Base-by-base conservation (phyloP, 2,329 filamentous ascomycete species). In the Cytospora mali region DNA sequence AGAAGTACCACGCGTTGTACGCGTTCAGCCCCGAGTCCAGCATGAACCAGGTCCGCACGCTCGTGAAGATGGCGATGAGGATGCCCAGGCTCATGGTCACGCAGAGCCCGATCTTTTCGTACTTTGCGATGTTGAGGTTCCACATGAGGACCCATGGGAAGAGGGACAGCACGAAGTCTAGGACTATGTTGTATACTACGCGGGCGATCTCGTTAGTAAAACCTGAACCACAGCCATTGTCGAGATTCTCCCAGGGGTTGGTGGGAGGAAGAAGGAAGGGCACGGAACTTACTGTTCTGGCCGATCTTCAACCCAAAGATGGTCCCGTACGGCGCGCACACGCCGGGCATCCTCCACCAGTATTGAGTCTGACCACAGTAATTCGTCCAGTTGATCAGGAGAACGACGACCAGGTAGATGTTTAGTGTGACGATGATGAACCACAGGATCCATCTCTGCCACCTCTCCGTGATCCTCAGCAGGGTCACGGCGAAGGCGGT, bases 121-220 rank as follows among this genome's bases (percentile, higher is more conserved):
- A 73, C 46, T 69, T 74, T 31, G 75, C 74, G 77, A 84, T 82
- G 63, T 80, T 78, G 57, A 84, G 66, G 7, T 74, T 75, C 71
- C 78, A 79, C 1, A 78, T 80, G 33, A 84, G 76, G 46, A 80
- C 66, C 80, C 80, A 83, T 3, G 81, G 81, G 61, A 83, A 80
- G 4, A 72, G 62, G 0, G 81, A 80, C 66, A 84, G 78, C 0
- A 81, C 68, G 54, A 84, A 81, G 65, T 84, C 81, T 76, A 82
- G 83, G 28, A 83, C 74, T 62, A 83, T 79, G 68, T 83, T 83
- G 69, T 80, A 82, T 4, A 80, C 80, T 82, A 64, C 6, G 25
- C 6, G 11, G 21, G 14, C 10, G 6, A 25, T 13, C 10, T 10
- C 46, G 35, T 60, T 25, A 60, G 57, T 21, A 4, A n/a, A n/a